Evolutionary conservation across 306 rosid species (phyloP).

Genomic region (Luffa acutangula): DNA sequence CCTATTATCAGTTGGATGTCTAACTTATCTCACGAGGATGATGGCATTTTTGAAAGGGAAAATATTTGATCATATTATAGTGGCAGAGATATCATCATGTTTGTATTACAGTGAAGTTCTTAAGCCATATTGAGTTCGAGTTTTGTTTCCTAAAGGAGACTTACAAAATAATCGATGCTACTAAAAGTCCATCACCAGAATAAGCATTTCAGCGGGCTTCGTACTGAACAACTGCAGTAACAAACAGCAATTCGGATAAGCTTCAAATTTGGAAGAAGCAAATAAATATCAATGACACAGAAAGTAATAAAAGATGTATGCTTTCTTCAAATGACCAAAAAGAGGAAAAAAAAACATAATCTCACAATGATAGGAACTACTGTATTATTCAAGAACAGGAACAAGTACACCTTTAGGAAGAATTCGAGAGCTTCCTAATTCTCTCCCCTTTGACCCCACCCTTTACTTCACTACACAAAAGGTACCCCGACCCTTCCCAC

Average conservation of each 20-base stretch:
- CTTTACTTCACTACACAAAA: too few species aligned
- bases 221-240: constrained; percentile 15
- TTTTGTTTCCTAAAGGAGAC: neutral
- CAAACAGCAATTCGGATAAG: neutral
- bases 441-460: too few species aligned
- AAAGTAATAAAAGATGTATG: neutral
- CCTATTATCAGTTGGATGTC: neutral
- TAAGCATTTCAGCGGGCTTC: constrained; percentile 16
- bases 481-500: too few species aligned
- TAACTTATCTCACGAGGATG: neutral
- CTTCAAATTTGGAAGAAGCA: neutral
- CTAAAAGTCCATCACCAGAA: neutral
- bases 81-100: neutral
- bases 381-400: too few species aligned
- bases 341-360: too few species aligned
- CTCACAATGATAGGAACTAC: too few species aligned
- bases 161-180: neutral
- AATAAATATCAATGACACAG: neutral
- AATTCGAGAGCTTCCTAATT: too few species aligned
- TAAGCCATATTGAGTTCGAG: neutral
- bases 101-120: neutral
- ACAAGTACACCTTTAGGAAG: too few species aligned
- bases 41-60: neutral
- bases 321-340: neutral
- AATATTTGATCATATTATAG: neutral